Evolutionary conservation across 768 basidiomycete species (phyloP), one percentile per base, ranked within the genome.

Genomic region (Boletus patriciae): DNA sequence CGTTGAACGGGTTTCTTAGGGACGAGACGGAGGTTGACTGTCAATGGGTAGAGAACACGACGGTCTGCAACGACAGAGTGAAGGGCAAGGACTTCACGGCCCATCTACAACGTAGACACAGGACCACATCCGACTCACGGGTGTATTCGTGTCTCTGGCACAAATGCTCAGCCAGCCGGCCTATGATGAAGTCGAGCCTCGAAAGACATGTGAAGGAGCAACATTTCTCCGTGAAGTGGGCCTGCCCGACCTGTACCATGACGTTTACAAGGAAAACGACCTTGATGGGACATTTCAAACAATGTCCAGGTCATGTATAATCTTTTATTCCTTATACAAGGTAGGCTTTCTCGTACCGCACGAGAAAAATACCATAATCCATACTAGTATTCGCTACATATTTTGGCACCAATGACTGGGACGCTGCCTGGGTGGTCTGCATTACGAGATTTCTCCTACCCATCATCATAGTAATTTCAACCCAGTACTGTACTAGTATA

Each of bases 161-260:
- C 13, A 2, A 2, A 5, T 60, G 57, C 3, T 4, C 3, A 15
- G 16, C 5, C 11, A 10, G 25, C 10, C 8, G 0, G 13, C 3
- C 25, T 1, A 59, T 59, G 58, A 21, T 4, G 33, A 60, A 40
- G 33, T 44, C 57, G n/a, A 59, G 47, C 27, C 58, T 59, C 13
- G 45, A 34, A 41, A 46, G 58, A 9, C 58, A 60, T 10, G 11
- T 53, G 2, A 46, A 41, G 19, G 58, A 59, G 15, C 27, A 16
- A 8, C 58, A 59, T 4, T 6, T 31, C 3, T 45, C 40, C 2
- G 34, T 59, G 8, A 48, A 38, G 18, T 47, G 34, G 34, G 34
- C 46, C 5, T 59, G 58, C 27, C 49, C 58, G 9, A 38, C 45
- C 15, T 59, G 58, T 21, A 9, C n/a, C 7, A 41, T 18, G 31